Conservation (phyloP, 2,329 filamentous ascomycete genomes). For the Paracorniculantispora psalliotae region DNA sequence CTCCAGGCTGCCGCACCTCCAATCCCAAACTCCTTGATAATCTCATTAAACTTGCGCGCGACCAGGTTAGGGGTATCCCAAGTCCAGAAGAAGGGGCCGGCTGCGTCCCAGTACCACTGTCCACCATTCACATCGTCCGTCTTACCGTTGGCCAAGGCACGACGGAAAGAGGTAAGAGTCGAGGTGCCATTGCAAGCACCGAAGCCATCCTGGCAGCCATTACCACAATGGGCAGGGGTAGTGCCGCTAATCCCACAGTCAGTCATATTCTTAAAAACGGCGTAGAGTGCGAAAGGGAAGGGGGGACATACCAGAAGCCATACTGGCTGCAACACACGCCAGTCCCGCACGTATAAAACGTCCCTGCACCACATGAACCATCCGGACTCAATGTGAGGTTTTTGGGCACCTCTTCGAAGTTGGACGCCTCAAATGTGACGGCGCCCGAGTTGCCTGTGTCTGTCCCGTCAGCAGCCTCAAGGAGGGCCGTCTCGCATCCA, state of each 20-base stretch:
- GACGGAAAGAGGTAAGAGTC: too few relatives aligned
- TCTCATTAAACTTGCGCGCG: conserved; percentile 39
- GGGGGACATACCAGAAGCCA: too few relatives aligned
- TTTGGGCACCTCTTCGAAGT: conserved; percentile 31
- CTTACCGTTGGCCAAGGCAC: conserved; percentile 33
- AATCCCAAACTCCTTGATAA: conserved; percentile 36
- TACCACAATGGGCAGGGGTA: too few relatives aligned
- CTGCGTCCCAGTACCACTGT: conserved; percentile 50
- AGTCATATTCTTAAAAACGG: too few relatives aligned
- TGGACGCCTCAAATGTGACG: conserved; percentile 34
- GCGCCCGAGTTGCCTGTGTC: conserved; percentile 49
- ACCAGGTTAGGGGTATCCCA: conserved; percentile 51
- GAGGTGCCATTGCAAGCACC: too few relatives aligned
- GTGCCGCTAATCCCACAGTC: too few relatives aligned
- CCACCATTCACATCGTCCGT: conserved; percentile 45
- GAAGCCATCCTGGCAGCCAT: too few relatives aligned
- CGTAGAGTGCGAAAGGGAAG: too few relatives aligned
- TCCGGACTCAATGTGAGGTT: too few relatives aligned
- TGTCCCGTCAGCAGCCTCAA: conserved; percentile 56
- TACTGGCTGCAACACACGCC: too few relatives aligned
- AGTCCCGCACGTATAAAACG: too few relatives aligned
- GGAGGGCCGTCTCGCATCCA: conserved; percentile 53
- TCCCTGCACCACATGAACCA: too few relatives aligned
- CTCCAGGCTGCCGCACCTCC: conserved; percentile 52
- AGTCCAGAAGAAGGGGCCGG: conserved; percentile 46